Evolutionary conservation across 768 basidiomycete species (phyloP).

Genomic region (Russula virescens): DNA sequence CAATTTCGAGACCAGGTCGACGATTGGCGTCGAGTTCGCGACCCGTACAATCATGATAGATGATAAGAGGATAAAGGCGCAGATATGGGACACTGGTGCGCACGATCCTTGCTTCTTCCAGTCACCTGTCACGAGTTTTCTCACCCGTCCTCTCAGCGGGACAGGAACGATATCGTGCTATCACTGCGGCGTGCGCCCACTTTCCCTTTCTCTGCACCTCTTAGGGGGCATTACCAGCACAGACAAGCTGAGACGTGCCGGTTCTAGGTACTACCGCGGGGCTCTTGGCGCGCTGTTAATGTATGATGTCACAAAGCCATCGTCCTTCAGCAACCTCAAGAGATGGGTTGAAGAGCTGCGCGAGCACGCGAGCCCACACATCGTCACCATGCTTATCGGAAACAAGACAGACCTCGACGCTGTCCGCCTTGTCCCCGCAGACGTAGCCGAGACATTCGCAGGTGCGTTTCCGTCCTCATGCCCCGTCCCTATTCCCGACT

Average conservation of each 20-base stretch:
- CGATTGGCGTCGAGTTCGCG: conserved; percentile 98
- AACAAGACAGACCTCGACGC: conserved; percentile 99
- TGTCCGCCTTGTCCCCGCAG: conserved; percentile 89
- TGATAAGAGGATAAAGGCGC: conserved; percentile 95
- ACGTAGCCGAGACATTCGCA: conserved; percentile 89
- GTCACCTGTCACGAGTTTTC: not conserved
- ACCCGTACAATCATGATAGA: conserved; percentile 94
- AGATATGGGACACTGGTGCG: conserved; percentile 98
- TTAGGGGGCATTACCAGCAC: not conserved
- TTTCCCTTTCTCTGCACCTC: not conserved
- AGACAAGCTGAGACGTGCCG: not conserved
- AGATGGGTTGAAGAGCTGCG: conserved; percentile 96
- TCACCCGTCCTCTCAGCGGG: conserved; percentile 52
- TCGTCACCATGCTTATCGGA: conserved; percentile 92
- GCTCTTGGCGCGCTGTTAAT: conserved; percentile 89
- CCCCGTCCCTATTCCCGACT: no score
- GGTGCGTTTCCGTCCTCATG: conserved; percentile 42
- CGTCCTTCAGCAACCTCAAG: conserved; percentile 88
- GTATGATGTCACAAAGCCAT: conserved; percentile 90
- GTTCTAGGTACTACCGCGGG: conserved; percentile 85
- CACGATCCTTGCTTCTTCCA: not conserved
- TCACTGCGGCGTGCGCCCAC: conserved; percentile 80
- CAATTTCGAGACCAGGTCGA: conserved; percentile 98
- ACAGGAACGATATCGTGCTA: conserved; percentile 94
- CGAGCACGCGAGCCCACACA: conserved; percentile 89